Evolutionary conservation across 73 alveolate genomes (phyloP).

Genomic region (Symbiodinium pilosum): DNA sequence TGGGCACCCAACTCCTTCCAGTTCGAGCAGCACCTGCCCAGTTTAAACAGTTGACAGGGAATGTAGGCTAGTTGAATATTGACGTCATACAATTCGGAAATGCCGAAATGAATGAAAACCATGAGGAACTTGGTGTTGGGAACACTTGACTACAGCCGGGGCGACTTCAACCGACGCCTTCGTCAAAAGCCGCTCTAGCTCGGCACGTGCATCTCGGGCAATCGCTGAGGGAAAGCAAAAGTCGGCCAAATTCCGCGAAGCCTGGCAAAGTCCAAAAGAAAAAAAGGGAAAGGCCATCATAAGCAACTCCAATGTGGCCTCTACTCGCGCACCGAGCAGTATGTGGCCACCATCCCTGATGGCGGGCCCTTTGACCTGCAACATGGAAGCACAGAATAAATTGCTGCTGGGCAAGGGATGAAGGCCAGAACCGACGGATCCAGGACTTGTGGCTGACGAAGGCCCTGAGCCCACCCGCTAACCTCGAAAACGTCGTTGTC

Average conservation of each 20-base stretch:
- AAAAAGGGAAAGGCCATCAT: too few relatives aligned
- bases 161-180: too few relatives aligned
- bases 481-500: too few relatives aligned
- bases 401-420: too few relatives aligned
- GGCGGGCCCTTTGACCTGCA: not conserved
- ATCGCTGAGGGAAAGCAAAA: slow-evolving; percentile 8
- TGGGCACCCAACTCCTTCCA: not conserved
- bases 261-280: too few relatives aligned
- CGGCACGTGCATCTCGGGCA: not conserved
- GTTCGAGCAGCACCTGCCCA: not conserved
- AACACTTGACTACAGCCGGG: too few relatives aligned
- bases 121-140: too few relatives aligned
- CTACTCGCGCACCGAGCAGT: not conserved
- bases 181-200: not conserved
- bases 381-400: not conserved
- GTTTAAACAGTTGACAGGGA: not conserved
- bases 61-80: too few relatives aligned
- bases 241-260: not conserved
- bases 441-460: not conserved
- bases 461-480: not conserved
- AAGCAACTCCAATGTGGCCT: too few relatives aligned
- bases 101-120: too few relatives aligned
- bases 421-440: too few relatives aligned
- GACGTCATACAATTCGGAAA: too few relatives aligned
- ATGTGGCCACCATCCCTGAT: not conserved